Conservation (phyloP, 2,329 filamentous ascomycete genomes). For the Colletotrichum sp. region DNA sequence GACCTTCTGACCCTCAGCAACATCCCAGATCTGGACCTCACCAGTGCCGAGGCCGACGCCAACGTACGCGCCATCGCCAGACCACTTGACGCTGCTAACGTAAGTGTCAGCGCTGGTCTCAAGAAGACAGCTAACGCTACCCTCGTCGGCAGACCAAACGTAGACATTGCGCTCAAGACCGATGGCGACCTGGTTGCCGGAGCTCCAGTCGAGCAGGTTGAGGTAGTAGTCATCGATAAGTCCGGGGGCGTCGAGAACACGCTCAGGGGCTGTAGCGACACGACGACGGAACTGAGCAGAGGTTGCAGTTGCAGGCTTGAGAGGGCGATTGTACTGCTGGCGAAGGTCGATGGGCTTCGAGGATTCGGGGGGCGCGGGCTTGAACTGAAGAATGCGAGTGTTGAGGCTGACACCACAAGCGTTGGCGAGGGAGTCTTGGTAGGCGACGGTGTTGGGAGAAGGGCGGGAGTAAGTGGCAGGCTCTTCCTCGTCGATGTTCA, state of each 20-base stretch:
- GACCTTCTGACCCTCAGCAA: conserved; percentile 91
- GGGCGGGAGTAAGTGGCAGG: conserved; percentile 74
- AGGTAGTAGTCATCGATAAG: conserved; percentile 99
- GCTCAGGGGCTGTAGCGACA: conserved; percentile 92
- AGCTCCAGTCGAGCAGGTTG: conserved; percentile 98
- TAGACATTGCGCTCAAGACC: conserved; percentile 97
- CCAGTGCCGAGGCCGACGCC: conserved; percentile 93
- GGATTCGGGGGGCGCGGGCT: conserved; percentile 96
- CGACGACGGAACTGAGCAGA: conserved; percentile 89
- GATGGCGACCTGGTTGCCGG: conserved; percentile 96
- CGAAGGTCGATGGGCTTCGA: conserved; percentile 98
- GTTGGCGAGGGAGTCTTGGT: conserved; percentile 87
- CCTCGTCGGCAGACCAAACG: conserved; percentile 96
- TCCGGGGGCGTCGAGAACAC: conserved; percentile 93
- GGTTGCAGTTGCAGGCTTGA: conserved; percentile 76
- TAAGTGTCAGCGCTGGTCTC: conserved; percentile 92
- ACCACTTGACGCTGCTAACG: conserved; percentile 98
- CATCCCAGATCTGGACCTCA: conserved; percentile 99
- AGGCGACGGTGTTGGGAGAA: conserved; percentile 86
- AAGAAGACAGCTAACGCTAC: conserved; percentile 84
- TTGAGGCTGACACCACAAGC: conserved; percentile 93
- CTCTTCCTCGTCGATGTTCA: conserved; percentile 76
- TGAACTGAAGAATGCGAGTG: conserved; percentile 96
- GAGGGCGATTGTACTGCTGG: conserved; percentile 95
- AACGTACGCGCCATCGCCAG: conserved; percentile 94